These are phyloP conservation scores for Zymoseptoria brevis DNA, from an alignment of 2,329 filamentous ascomycete genomes.

Conservation along the genomic window DNA sequence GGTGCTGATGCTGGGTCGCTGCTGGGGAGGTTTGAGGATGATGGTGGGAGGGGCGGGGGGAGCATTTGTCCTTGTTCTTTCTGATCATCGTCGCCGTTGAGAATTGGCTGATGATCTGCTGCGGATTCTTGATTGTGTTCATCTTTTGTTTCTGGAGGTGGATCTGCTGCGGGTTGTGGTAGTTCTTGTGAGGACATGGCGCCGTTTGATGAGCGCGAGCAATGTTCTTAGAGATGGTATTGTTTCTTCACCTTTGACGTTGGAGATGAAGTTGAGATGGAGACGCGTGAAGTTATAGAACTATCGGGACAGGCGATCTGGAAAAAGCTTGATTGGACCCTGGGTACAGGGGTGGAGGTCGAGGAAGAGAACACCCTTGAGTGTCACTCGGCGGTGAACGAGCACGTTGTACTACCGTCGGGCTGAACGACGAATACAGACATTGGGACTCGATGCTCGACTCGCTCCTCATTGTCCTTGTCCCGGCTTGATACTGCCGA, in stretches of 20 bases:
- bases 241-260: background rate
- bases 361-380: background rate
- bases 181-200: constrained; percentile 19
- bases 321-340: background rate
- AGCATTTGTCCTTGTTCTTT: background rate
- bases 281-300: constrained; percentile 4
- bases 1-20: background rate
- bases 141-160: background rate
- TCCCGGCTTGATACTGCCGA: background rate
- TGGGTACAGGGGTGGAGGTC: background rate
- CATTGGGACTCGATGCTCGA: background rate
- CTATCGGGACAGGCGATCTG: background rate
- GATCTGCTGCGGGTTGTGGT: constrained; percentile 3
- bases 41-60: background rate
- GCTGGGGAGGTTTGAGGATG: constrained; percentile 2
- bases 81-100: background rate
- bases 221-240: background rate
- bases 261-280: background rate
- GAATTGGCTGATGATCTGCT: no score
- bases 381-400: background rate
- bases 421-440: no score
- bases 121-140: background rate
- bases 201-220: constrained; percentile 19
- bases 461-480: background rate
- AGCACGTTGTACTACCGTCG: background rate